These are phyloP conservation scores for Chrysoporthe cubensis DNA, from an alignment of 2,329 filamentous ascomycete species.

Conservation along the genomic window DNA sequence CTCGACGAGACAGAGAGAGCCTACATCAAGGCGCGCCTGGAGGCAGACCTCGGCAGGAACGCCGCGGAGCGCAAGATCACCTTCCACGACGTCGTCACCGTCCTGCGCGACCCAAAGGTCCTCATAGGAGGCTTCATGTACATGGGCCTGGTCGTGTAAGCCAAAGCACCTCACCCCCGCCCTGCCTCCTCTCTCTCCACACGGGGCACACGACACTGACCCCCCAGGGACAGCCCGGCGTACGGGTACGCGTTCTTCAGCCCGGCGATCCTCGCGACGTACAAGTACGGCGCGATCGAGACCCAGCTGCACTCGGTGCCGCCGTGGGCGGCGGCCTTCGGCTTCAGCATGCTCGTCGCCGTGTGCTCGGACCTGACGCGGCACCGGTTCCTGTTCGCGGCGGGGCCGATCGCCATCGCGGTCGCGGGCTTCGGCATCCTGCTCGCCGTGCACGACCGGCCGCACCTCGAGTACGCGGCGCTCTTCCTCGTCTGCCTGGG, in stretches of 20 bases:
- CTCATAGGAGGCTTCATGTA: conserved; percentile 80
- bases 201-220: too few species aligned
- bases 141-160: conserved; percentile 59
- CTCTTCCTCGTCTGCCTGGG: conserved; percentile 83
- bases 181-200: too few species aligned
- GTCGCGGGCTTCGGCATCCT: conserved; percentile 79
- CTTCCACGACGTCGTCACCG: conserved; percentile 59
- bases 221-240: conserved; percentile 60
- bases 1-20: conserved; percentile 69
- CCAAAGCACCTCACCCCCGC: too few species aligned
- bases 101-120: conserved; percentile 76
- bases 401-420: conserved; percentile 69
- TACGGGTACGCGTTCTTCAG: conserved; percentile 81
- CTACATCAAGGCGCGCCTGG: conserved; percentile 69
- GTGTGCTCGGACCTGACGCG: conserved; percentile 69
- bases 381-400: conserved; percentile 76
- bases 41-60: conserved; percentile 69
- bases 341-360: conserved; percentile 76
- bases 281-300: conserved; percentile 62
- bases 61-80: conserved; percentile 66
- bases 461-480: conserved; percentile 71
- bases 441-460: conserved; percentile 70
- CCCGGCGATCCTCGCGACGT: conserved; percentile 71
- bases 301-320: conserved; percentile 63
- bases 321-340: conserved; percentile 72